Base-by-base conservation (phyloP, 306 rosid species). In the Cicer yamashitae region DNA sequence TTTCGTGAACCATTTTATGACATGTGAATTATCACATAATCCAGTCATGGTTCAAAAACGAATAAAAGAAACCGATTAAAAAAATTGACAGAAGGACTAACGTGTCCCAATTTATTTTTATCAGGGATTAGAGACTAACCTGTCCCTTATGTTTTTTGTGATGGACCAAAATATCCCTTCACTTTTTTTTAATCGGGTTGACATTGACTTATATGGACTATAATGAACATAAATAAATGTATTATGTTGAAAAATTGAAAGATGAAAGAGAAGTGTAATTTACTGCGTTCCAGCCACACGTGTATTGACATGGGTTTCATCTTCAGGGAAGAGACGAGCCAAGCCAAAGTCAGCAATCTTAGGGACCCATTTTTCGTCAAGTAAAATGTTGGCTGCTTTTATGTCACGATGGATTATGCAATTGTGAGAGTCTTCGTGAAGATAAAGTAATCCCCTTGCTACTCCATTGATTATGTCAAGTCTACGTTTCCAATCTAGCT, bases 201-300 rank as follows among this genome's bases (percentile, higher is more conserved):
- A 75, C 79, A 54, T 53, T 45, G 62, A 58, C 17, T 56, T 14
- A 0, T 46, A n/a, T 0, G 3, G 8, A 39, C 20, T 60, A 20
- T 20, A 41, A 2, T 8, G 14, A 15, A 53, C 10, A 40, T 48
- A n/a, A 39, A 66, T 7, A 17, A 77, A 67, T 48, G 41, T 6
- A 7, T 12, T 17, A 12, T 12, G 20, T 77, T 59, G 56, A 78
- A 18, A 72, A 58, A 17, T 57, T 8, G 1, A 46, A 20, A 6
- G 65, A 62, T 8, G 66, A 60, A 7, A 70, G 44, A 38, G 43
- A 68, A 3, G 8, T 43, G 8, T 30, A 15, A 50, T 9, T 48
- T 64, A 79, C 82, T 79, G 68, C 54, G 82, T 79, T 51, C 82
- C 82, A 63, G 73, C 82, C 58, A 79, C 77, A 63, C 77, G 82